Conservation (phyloP, 169 alveolate species). For the Pseudocohnilembus persalinus region DNA sequence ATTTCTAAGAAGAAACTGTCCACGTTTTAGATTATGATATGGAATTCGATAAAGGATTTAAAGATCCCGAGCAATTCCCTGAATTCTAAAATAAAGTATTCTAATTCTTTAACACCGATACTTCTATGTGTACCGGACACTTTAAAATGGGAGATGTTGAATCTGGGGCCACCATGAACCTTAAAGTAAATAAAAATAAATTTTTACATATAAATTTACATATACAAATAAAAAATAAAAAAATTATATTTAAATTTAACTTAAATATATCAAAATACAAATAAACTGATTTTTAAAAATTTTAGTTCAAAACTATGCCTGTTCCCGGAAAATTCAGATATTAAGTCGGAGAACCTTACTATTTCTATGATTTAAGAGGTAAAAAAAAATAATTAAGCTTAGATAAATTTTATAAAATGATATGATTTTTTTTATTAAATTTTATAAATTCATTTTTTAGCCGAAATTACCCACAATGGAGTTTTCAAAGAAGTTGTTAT, state of each 20-base stretch:
- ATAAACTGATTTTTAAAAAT: no score
- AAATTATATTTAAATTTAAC: not conserved
- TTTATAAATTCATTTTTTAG: not conserved
- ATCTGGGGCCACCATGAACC: constrained; percentile 47
- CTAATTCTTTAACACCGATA: constrained; percentile 48
- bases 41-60: constrained; percentile 42
- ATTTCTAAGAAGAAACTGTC: constrained; percentile 45
- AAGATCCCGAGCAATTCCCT: constrained; percentile 46
- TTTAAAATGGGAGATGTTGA: constrained; percentile 51
- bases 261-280: no score
- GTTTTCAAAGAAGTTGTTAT: constrained; percentile 48
- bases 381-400: not conserved
- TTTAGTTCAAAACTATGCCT: constrained; percentile 44
- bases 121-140: constrained; percentile 38
- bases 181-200: constrained; percentile 13
- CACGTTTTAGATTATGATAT: constrained; percentile 48
- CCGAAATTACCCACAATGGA: constrained; percentile 47
- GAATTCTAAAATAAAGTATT: constrained; percentile 37
- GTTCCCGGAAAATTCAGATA: constrained; percentile 52
- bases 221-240: not conserved
- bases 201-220: no score
- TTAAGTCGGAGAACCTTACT: constrained; percentile 51
- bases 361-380: constrained; percentile 53
- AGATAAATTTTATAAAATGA: not conserved
- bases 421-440: not conserved